A percentile compares a stretch with the other conserved stretches of the same genome.
These are phyloP conservation scores for Dothistroma septosporum DNA, from an alignment of 2,329 filamentous ascomycete genomes.

Conservation along the genomic window DNA sequence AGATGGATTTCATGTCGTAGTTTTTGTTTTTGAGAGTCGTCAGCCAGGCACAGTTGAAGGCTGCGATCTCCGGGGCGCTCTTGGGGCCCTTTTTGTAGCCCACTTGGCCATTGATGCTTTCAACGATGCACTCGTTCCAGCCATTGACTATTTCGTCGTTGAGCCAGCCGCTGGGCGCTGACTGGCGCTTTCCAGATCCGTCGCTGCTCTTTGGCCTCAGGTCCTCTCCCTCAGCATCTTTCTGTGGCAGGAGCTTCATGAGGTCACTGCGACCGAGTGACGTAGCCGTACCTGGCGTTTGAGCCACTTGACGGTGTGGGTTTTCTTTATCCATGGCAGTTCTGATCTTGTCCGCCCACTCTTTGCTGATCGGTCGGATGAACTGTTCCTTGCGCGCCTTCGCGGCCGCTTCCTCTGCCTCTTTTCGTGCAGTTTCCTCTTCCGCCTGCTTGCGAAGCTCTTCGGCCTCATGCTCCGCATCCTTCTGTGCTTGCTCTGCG, in stretches of 20 bases:
- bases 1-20: conserved; percentile 47
- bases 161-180: conserved; percentile 53
- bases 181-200: neutral
- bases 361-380: conserved; percentile 32
- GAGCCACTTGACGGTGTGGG: neutral
- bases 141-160: conserved; percentile 74
- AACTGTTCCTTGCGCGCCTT: conserved; percentile 13
- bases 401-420: conserved; percentile 12
- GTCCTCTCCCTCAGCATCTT: conserved; percentile 1
- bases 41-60: conserved; percentile 65
- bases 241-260: conserved; percentile 52
- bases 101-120: conserved; percentile 52
- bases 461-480: conserved; percentile 4
- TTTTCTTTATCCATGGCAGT: conserved; percentile 31
- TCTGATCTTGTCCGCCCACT: conserved; percentile 41
- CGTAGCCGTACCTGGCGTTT: neutral
- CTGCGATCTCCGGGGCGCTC: conserved; percentile 55
- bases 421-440: neutral
- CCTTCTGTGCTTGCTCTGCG: conserved; percentile 8
- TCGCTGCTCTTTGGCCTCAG: neutral
- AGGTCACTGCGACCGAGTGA: conserved; percentile 49
- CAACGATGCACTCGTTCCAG: conserved; percentile 58
- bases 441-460: conserved; percentile 3
- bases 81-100: conserved; percentile 50
- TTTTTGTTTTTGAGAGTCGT: conserved; percentile 50